Percentiles rank a stretch among this genome's conserved stretches.
Conservation (phyloP, 352 stramenopile genomes). For the Phytophthora idaei region DNA sequence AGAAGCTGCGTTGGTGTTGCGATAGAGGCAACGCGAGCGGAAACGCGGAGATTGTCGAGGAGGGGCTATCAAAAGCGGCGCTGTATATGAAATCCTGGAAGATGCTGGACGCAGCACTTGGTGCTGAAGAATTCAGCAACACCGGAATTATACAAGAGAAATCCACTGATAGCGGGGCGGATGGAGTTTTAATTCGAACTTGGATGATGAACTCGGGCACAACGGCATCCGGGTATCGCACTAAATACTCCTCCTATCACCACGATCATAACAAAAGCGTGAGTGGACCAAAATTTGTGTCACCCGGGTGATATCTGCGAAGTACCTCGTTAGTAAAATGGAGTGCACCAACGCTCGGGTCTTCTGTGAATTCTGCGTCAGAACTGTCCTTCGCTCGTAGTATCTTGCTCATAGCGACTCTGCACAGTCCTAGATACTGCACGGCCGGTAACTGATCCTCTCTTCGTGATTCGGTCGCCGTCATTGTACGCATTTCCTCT, state of each 20-base stretch:
- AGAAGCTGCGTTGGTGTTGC: conserved; percentile 14
- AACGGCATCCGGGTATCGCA: conserved; percentile 60
- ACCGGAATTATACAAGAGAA: conserved; percentile 17
- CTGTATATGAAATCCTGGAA: conserved; percentile 38
- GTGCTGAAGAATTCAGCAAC: not conserved
- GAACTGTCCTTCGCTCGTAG: conserved; percentile 26
- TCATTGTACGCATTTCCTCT: conserved; percentile 29
- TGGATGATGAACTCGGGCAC: conserved; percentile 81
- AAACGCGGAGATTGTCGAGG: conserved; percentile 21
- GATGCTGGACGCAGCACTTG: conserved; percentile 5
- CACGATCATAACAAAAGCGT: not conserved
- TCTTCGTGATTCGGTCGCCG: not conserved
- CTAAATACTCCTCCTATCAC: conserved; percentile 70
- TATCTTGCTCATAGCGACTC: conserved; percentile 67
- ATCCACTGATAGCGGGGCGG: not conserved
- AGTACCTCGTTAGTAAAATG: conserved; percentile 46
- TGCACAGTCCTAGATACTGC: conserved; percentile 69
- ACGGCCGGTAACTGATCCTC: conserved; percentile 9
- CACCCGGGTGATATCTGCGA: not conserved
- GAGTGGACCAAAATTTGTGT: not conserved
- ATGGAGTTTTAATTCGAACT: conserved; percentile 24
- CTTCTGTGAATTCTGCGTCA: conserved; percentile 30
- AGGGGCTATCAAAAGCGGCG: conserved; percentile 18
- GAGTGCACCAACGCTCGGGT: conserved; percentile 45
- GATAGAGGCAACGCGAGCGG: conserved; percentile 19